Evolutionary conservation across 352 stramenopile genomes (phyloP).

Genomic region (Thalassiosira allenii): DNA sequence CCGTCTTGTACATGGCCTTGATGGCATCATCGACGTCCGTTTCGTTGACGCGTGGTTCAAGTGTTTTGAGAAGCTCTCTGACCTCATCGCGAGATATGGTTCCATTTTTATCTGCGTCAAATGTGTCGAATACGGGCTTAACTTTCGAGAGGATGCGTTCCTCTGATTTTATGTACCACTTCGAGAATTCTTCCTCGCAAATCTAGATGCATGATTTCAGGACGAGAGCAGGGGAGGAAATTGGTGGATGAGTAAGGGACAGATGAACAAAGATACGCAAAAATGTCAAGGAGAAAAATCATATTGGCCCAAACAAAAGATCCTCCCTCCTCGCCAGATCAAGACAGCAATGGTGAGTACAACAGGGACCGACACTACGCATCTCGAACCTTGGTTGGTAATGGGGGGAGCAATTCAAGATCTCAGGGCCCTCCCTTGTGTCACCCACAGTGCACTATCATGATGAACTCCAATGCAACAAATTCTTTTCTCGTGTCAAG

Average conservation of each 20-base stretch:
- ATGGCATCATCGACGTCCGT: slow-evolving; percentile 68
- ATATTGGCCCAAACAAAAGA: too few relatives aligned
- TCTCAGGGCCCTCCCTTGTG: too few relatives aligned
- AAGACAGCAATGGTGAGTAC: too few relatives aligned
- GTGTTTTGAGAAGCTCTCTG: slow-evolving; percentile 65
- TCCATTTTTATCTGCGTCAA: slow-evolving; percentile 77
- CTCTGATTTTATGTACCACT: slow-evolving; percentile 86
- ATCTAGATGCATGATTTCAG: slow-evolving; percentile 57
- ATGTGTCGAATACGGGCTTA: slow-evolving; percentile 76
- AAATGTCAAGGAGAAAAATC: too few relatives aligned
- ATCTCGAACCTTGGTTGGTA: too few relatives aligned
- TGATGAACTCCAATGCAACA: too few relatives aligned
- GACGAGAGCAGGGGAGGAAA: not conserved
- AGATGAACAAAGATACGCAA: slow-evolving; percentile 17
- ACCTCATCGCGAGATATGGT: slow-evolving; percentile 81
- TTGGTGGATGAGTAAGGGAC: not conserved
- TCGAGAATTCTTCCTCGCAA: slow-evolving; percentile 79
- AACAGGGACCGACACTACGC: too few relatives aligned
- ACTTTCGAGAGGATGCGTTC: slow-evolving; percentile 78
- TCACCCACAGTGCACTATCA: too few relatives aligned
- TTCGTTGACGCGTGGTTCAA: slow-evolving; percentile 67
- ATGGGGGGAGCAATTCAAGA: too few relatives aligned
- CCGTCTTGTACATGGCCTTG: slow-evolving; percentile 76
- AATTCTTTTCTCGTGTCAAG: too few relatives aligned
- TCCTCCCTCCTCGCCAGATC: too few relatives aligned